Evolutionary conservation across 192 early-diverging fungal species (phyloP).

Genomic region (Coemansia sp.): DNA sequence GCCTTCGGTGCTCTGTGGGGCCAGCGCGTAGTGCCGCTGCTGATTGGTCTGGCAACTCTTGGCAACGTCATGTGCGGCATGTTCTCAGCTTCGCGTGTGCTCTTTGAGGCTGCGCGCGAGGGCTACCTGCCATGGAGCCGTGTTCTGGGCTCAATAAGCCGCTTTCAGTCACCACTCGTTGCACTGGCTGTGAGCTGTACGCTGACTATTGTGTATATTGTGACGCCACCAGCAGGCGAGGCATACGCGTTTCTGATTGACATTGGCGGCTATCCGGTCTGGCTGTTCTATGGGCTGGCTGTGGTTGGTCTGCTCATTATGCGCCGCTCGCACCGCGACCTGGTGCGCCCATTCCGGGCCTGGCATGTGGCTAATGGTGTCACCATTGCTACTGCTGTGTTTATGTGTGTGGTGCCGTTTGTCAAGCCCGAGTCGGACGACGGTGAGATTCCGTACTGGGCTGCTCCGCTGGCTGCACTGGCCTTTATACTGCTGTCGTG

Average conservation of each 20-base stretch:
- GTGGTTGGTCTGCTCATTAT: constrained; percentile 56
- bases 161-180: constrained; percentile 34
- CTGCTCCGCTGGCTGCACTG: constrained; percentile 36
- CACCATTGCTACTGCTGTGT: constrained; percentile 24
- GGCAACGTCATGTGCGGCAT: constrained; percentile 47
- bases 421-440: constrained; percentile 10
- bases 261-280: constrained; percentile 54
- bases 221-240: constrained; percentile 50
- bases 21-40: constrained; percentile 50
- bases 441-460: constrained; percentile 43
- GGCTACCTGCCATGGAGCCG: constrained; percentile 53
- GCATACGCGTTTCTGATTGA: constrained; percentile 58
- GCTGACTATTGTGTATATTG: constrained; percentile 38
- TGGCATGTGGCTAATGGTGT: constrained; percentile 36
- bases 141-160: constrained; percentile 40
- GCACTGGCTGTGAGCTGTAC: constrained; percentile 20
- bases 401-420: constrained; percentile 44
- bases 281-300: constrained; percentile 56
- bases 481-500: constrained; percentile 37
- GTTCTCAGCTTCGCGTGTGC: constrained; percentile 49
- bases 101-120: constrained; percentile 56
- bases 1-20: constrained; percentile 49
- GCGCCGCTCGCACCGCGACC: constrained; percentile 32
- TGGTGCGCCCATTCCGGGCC: constrained; percentile 49
- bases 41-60: constrained; percentile 50